Base-by-base conservation (phyloP, 495 filamentous ascomycete species). In the Pyrenopolyporus hunteri region DNA sequence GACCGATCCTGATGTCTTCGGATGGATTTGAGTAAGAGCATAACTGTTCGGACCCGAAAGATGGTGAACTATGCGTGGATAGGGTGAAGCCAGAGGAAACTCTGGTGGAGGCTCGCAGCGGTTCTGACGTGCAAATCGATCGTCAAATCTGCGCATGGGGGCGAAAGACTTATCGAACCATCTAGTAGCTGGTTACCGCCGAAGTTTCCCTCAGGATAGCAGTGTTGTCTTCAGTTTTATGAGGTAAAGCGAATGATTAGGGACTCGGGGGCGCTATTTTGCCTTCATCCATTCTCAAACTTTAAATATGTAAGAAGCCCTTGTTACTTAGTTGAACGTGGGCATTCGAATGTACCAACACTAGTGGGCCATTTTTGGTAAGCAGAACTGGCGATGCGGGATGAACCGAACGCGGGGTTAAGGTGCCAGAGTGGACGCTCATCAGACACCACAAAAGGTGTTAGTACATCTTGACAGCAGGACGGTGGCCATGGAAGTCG, bases 191-290 rank as follows among this genome's bases (percentile, higher is more conserved):
- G 39, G 39, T 43, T 43, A 43, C 39, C 39, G 39, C 39, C 39
- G 39, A 43, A 43, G 39, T 43, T 43, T 43, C 39, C 39, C 39
- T 43, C 39, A 43, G 39, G 39, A 43, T 43, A 43, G 39, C 39
- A 43, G 39, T 43, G 39, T 43, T 43, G 39, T 43, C 39, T 43
- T 43, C 39, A 43, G 39, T 43, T 43, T 43, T 43, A 43, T 43
- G 39, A 43, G 39, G 39, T 43, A 43, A 43, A 43, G 39, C 39
- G 39, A 43, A 43, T 43, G 39, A 43, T 43, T 43, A 43, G 39
- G 39, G 39, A 43, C 39, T 43, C 39, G 39, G 39, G 39, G 39
- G 39, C 39, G 39, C 39, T 43, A 43, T 43, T 22, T 43, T 43
- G 39, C 39, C 39, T 43, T 43, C 39, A 43, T 43, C 39, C 39